Evolutionary conservation across 1,284 basidiomycete genomes (phyloP), one percentile per base, ranked within the genome.

Genomic region (Coniferiporia sulphurascens): DNA sequence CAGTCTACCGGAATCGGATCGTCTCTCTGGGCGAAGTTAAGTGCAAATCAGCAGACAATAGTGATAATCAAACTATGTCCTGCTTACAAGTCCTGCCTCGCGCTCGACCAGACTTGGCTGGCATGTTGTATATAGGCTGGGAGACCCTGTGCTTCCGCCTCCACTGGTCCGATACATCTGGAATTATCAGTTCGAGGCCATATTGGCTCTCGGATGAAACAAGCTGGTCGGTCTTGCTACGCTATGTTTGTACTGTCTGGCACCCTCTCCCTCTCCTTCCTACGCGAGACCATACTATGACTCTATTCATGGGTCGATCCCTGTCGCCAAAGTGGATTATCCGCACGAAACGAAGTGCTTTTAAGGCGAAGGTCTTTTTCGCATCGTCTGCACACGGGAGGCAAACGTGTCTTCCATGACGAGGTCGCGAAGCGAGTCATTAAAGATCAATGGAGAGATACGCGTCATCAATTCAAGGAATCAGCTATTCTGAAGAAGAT

Each of bases 131-230:
- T 22, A 15, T 50, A 7, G 12, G 12, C 10, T 50, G 49, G 12
- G 49, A 35, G 12, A 27, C 13, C 8, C 12, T 21, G 7, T 17
- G 8, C n/a, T 27, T 50, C 32, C 10, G 27, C 22, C 7, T 50
- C 27, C n/a, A 50, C 22, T 50, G 49, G 49, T 50, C 49, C 22
- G 49, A 50, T 50, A 50, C 21, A 17, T 50, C 49, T 27, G 49
- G 49, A 6, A 22, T 22, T 22, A 27, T 50, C 21, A 5, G 49
- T 9, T 13, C 49, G 4, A 5, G 27, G 7, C 22, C 9, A 7
- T 27, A 50, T 35, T 15, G 27, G 12, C 27, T 27, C 22, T 7
- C 5, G 7, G 22, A 50, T 6, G 36, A 38, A 38, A 38, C 6
- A 13, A 38, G 36, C 36, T 38, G 36, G 36, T 6, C 6, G 6